Evolutionary conservation across 1,284 basidiomycete species (phyloP), one percentile per base, ranked within the genome.

Genomic region (Ustilago hordei): DNA sequence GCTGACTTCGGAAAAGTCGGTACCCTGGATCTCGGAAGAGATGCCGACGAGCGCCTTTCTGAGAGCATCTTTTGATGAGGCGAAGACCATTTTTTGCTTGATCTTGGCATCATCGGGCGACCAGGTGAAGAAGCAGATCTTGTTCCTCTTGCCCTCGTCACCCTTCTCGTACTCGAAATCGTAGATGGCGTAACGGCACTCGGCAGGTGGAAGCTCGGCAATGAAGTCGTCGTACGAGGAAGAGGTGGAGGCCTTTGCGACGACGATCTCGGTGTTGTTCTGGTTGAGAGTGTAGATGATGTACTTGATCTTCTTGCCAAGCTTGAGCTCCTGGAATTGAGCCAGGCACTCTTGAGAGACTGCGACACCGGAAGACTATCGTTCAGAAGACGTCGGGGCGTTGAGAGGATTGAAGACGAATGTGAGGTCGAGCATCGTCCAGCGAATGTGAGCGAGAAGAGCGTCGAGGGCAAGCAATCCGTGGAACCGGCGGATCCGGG

Each of bases 41-140:
- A 95, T 89, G 54, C 93, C 93, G 19, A 90, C 85, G 86, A 75
- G 97, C 53, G 89, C 86, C 75, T 90, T 90, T 85, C 91, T 91
- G 68, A 99, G 88, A 12, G 92, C 93, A 50, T 95, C 93, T 87
- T 92, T 94, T 77, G 96, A 98, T 31, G 95, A 92, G 48, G 96
- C 93, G 87, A 91, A 94, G 82, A 98, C 85, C 95, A 99, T 98
- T 92, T 97, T 98, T 85, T 91, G 88, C 89, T 92, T 95, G 88
- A 97, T 90, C 89, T 91, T 93, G 60, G 95, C 91, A 48, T 89
- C 88, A 85, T 97, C 95, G 72, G 96, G 96, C 31, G 92, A 91
- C 90, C 96, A 99, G 67, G 91, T 90, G 87, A 91, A 87, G 87
- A 98, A 98, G 83, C 89, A 89, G 80, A 98, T 90, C 90, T 98